Percentiles rank a stretch among this genome's conserved stretches.
These are phyloP conservation scores for Penicillium antarcticum DNA, from an alignment of 495 filamentous ascomycete species.

Conservation along the genomic window DNA sequence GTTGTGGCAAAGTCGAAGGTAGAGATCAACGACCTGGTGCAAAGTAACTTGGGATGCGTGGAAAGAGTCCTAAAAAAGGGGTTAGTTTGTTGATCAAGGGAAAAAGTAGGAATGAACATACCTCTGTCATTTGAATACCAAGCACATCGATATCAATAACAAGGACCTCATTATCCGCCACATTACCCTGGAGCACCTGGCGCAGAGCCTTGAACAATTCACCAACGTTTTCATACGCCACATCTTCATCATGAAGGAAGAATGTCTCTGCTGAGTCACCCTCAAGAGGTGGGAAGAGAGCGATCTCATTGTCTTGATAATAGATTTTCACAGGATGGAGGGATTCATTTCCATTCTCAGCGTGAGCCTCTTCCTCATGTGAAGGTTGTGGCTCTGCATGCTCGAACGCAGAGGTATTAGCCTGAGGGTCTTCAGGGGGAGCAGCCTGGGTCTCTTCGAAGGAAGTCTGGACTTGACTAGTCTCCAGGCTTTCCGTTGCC, in stretches of 20 bases:
- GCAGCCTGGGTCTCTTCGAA: constrained; percentile 1
- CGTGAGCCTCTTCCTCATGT: constrained; percentile 10
- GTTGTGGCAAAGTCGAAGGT: constrained; percentile 55
- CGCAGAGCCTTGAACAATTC: constrained; percentile 64
- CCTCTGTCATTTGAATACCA: constrained; percentile 70
- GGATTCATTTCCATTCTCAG: constrained; percentile 11
- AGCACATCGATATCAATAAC: constrained; percentile 64
- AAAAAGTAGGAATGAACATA: constrained; percentile 35
- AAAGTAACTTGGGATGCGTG: constrained; percentile 46
- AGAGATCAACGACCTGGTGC: constrained; percentile 54
- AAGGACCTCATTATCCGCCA: constrained; percentile 65
- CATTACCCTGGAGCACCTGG: constrained; percentile 61
- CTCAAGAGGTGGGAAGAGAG: constrained; percentile 64
- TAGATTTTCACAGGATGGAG: constrained; percentile 55
- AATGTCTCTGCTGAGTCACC: constrained; percentile 66
- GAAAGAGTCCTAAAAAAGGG: constrained; percentile 40
- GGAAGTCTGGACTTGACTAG: constrained; percentile 1
- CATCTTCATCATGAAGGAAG: constrained; percentile 66
- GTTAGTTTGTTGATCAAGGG: constrained; percentile 27
- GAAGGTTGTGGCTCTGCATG: constrained; percentile 7
- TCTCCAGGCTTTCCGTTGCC: constrained; percentile 5
- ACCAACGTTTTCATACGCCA: constrained; percentile 54
- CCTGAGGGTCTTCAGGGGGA: neutral
- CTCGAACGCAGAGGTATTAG: neutral
- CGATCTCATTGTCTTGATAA: constrained; percentile 66